These are phyloP conservation scores for Russula dissimulans DNA, from an alignment of 768 basidiomycete genomes.

Conservation along the genomic window DNA sequence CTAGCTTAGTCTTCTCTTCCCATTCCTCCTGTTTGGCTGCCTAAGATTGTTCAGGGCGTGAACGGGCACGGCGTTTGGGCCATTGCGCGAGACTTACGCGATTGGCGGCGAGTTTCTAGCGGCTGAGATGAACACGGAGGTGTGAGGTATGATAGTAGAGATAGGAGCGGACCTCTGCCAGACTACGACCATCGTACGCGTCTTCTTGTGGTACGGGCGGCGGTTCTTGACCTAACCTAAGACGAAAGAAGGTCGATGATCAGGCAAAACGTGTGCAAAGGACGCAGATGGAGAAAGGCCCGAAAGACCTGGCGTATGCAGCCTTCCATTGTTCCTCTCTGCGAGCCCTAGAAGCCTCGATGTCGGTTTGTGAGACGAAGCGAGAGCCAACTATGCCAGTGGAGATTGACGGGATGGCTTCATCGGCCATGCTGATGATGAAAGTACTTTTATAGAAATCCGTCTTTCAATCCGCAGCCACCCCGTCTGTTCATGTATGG, in stretches of 20 bases:
- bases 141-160: constrained; percentile 9
- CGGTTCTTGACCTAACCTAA: constrained; percentile 75
- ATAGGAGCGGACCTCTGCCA: constrained; percentile 64
- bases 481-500: neutral
- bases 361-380: constrained; percentile 71
- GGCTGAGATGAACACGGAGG: neutral
- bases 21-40: constrained; percentile 89
- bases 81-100: constrained; percentile 40
- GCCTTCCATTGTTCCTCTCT: constrained; percentile 86
- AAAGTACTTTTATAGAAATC: neutral
- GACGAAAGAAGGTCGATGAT: constrained; percentile 24
- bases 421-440: constrained; percentile 12
- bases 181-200: constrained; percentile 71
- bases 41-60: constrained; percentile 30
- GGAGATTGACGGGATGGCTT: constrained; percentile 59
- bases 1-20: constrained; percentile 82
- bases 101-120: constrained; percentile 83
- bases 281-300: neutral
- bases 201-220: constrained; percentile 70
- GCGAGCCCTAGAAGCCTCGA: constrained; percentile 61
- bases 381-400: constrained; percentile 70
- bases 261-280: constrained; percentile 60
- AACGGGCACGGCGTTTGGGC: constrained; percentile 19
- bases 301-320: constrained; percentile 67
- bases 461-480: neutral